Conservation (phyloP, 108 stramenopile species). For the Nitzschia sp. region DNA sequence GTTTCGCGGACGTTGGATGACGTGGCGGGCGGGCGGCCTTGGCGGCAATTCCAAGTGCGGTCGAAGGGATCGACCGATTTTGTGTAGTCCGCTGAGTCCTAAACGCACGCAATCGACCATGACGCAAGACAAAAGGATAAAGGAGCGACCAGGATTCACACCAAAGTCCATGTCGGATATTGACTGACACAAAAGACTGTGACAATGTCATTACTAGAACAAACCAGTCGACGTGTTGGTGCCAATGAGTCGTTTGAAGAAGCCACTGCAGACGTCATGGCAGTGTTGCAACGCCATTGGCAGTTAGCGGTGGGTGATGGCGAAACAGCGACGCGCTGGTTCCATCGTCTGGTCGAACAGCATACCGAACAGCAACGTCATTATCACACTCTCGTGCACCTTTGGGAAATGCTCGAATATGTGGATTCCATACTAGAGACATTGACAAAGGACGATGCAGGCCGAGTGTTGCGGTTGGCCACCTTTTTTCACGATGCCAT, state of each 20-base stretch:
- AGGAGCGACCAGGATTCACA: too few relatives aligned
- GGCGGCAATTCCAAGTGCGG: too few relatives aligned
- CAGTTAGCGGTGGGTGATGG: neutral
- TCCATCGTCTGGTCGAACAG: slow-evolving; percentile 44
- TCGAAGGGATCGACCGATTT: too few relatives aligned
- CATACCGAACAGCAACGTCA: slow-evolving; percentile 54
- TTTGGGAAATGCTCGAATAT: slow-evolving; percentile 70
- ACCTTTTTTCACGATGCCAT: slow-evolving; percentile 88
- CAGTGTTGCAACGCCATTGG: neutral
- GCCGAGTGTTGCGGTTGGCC: slow-evolving; percentile 39
- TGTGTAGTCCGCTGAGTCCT: too few relatives aligned
- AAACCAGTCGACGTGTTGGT: neutral
- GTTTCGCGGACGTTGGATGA: too few relatives aligned
- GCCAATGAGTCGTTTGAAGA: neutral
- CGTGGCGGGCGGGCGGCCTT: too few relatives aligned
- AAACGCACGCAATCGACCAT: too few relatives aligned
- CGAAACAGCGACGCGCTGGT: slow-evolving; percentile 40
- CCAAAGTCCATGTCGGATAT: too few relatives aligned
- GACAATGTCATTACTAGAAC: neutral
- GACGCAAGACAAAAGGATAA: too few relatives aligned
- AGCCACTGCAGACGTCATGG: neutral
- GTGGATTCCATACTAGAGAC: slow-evolving; percentile 37
- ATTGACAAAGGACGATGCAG: neutral
- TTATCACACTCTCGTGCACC: slow-evolving; percentile 83
- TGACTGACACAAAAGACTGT: too few relatives aligned